These are phyloP conservation scores for Phaeosphaeriaceae sp. DNA, from an alignment of 2,329 filamentous ascomycete species.

Conservation along the genomic window DNA sequence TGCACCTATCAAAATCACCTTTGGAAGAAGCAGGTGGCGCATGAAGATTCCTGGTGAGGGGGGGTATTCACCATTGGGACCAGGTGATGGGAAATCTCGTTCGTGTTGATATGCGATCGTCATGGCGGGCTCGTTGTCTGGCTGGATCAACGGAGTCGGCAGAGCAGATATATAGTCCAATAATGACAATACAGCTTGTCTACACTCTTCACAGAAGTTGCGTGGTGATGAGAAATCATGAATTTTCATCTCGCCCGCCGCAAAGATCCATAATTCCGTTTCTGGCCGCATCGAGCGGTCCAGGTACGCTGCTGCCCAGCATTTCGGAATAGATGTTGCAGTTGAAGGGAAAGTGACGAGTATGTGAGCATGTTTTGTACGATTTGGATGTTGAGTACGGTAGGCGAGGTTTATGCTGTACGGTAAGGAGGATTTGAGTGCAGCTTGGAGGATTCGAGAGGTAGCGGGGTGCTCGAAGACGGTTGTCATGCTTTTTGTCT, in stretches of 20 bases:
- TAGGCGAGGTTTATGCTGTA: conserved; percentile 66
- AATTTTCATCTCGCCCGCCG: conserved; percentile 30
- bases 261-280: conserved; percentile 70
- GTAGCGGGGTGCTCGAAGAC: conserved; percentile 28
- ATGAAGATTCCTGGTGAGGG: conserved; percentile 31
- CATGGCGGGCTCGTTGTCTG: conserved; percentile 30
- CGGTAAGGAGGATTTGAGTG: conserved; percentile 61
- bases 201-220: conserved; percentile 36
- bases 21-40: conserved; percentile 39
- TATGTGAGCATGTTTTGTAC: conserved; percentile 45
- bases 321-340: conserved; percentile 23
- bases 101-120: conserved; percentile 39
- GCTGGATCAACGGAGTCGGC: conserved; percentile 32
- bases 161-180: conserved; percentile 38
- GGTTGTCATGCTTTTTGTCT: too few relatives aligned
- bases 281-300: conserved; percentile 67
- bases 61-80: conserved; percentile 26
- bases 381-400: conserved; percentile 65
- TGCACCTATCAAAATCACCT: conserved; percentile 54
- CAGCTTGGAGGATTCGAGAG: conserved; percentile 59
- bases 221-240: conserved; percentile 17
- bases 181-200: conserved; percentile 34
- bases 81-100: conserved; percentile 30
- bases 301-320: conserved; percentile 66
- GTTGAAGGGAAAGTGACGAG: conserved; percentile 48